A percentile compares a stretch with the other conserved stretches of the same genome.
Conservation (phyloP, 345 rosid genomes). For the Hevea brasiliensis region DNA sequence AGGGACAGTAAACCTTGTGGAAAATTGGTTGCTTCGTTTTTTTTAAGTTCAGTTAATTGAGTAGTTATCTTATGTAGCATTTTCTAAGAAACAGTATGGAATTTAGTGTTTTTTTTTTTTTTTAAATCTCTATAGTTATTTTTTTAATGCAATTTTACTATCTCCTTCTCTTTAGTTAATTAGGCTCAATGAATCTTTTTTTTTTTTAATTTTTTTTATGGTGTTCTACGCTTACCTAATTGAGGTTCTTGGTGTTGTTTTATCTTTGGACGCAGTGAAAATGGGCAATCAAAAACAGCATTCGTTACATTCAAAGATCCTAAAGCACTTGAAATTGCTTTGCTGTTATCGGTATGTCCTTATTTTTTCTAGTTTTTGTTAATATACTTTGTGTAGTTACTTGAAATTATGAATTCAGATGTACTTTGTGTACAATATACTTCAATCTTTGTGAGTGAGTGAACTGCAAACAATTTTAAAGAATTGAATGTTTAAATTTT, state of each 20-base stretch:
- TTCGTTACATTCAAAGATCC: slow-evolving; percentile 87
- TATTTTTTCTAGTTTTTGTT: neutral
- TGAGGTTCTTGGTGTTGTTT: slow-evolving; percentile 19
- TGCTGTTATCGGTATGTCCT: slow-evolving; percentile 63
- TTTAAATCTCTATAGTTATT: too few relatives aligned
- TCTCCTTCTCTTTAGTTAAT: neutral
- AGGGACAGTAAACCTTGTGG: neutral
- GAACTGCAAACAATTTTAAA: slow-evolving; percentile 12
- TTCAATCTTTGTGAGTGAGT: slow-evolving; percentile 2
- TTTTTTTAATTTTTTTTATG: neutral
- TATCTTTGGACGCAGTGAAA: slow-evolving; percentile 46
- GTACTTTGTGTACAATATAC: neutral
- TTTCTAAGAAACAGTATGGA: neutral
- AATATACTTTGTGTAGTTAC: neutral
- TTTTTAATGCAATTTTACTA: neutral
- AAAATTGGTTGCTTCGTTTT: neutral
- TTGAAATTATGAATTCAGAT: slow-evolving; percentile 3
- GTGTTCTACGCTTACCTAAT: neutral
- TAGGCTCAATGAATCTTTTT: neutral
- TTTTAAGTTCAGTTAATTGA: neutral
- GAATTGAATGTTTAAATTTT: slow-evolving; percentile 1
- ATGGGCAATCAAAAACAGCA: slow-evolving; percentile 52
- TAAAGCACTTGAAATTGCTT: slow-evolving; percentile 87
- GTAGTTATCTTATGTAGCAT: neutral
- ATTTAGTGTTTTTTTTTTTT: neutral